These are phyloP conservation scores for Leucosporidium yakuticum DNA, from an alignment of 768 basidiomycete species.

Conservation along the genomic window DNA sequence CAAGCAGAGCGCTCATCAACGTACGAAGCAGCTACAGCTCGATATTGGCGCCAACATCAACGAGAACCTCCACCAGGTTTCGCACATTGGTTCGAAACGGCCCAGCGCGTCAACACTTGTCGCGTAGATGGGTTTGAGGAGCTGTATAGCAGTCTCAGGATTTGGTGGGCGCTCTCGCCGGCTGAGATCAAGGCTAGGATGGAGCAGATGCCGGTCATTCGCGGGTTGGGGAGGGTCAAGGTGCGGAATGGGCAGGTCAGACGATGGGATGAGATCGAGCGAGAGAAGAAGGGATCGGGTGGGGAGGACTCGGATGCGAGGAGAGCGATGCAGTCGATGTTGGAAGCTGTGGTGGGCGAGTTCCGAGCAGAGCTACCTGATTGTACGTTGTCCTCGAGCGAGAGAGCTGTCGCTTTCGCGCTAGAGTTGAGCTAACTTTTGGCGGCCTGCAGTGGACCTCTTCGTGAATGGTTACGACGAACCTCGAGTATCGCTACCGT, in stretches of 20 bases:
- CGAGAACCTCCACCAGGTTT: no score
- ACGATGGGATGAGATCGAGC: background rate
- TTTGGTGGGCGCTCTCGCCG: no score
- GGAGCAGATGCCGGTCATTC: background rate
- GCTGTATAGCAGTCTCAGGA: no score
- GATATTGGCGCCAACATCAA: no score
- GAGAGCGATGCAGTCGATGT: slow-evolving; percentile 8
- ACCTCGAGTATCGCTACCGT: slow-evolving; percentile 14
- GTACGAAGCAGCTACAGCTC: no score
- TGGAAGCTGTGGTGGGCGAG: background rate
- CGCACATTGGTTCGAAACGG: no score
- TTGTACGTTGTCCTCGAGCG: background rate
- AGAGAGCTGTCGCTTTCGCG: no score
- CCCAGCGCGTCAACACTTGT: no score
- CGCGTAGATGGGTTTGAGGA: no score
- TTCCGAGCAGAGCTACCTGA: background rate
- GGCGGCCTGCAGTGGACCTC: slow-evolving; percentile 7
- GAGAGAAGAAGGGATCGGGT: background rate
- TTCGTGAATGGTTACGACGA: slow-evolving; percentile 24
- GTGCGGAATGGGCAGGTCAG: background rate
- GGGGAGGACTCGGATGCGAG: background rate
- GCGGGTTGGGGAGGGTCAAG: background rate
- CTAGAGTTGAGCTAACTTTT: background rate
- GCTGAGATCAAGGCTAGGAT: no score
- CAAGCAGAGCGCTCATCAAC: no score